Evolutionary conservation across 768 basidiomycete species (phyloP), one percentile per base, ranked within the genome.

Genomic region (Hypholoma sublateritium): DNA sequence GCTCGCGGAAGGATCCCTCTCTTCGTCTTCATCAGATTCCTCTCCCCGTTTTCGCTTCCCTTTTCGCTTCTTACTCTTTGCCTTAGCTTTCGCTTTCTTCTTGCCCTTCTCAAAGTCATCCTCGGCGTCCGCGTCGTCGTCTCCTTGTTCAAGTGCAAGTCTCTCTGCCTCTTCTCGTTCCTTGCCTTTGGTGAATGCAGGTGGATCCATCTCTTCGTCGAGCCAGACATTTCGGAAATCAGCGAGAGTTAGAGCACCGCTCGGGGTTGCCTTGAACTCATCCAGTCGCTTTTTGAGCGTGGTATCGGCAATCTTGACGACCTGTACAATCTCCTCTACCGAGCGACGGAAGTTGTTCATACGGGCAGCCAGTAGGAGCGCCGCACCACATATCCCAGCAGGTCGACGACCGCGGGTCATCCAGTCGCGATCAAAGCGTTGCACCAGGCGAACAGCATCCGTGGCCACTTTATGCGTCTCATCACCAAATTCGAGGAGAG

Each of bases 301-400:
- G 11, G 87, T 88, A 66, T 98, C 95, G n/a, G 95, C 93, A 62
- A 98, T 97, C 74, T 98, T 99, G 62, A 98, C 97, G 14, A 99
- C 95, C 68, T 99, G 97, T 17, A 98, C 95, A 46, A 99, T 91
- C 72, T 99, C 97, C 67, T 95, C 91, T 11, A 98, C 81, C 22
- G 89, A 92, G 45, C 97, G 79, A 42, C 95, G 79, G 67, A 96
- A 98, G 71, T 97, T 97, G 75, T 96, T 98, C 97, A 99, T 98
- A 22, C 97, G 86, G 32, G 95, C 97, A 0, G 97, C 97, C 14
- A 99, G 84, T 39, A 98, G 80, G 25, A 98, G 81, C 24, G 93
- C 94, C 0, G 97, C 97, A 28, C 97, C 97, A 67, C 97, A 99
- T 59, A 99, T 95, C 19, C 97, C 97, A 0, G 97, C 94, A 0